Evolutionary conservation across 2,329 filamentous ascomycete species (phyloP), one percentile per base, ranked within the genome.

Genomic region (Pezicula rhizophila): DNA sequence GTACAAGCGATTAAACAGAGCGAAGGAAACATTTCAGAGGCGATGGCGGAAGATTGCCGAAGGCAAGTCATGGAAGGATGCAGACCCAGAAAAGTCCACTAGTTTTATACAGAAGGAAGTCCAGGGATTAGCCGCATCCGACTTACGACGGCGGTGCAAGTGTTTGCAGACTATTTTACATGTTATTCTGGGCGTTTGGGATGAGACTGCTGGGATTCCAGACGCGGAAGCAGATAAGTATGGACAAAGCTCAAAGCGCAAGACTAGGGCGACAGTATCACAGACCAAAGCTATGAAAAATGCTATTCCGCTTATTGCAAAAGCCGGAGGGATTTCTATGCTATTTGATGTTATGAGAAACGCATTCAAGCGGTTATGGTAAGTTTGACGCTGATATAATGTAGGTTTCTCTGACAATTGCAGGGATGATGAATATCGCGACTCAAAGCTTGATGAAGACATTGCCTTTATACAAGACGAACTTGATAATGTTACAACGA

Each of bases 1-100:
- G 64, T 87, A 88, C 70, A 78, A 85, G 42, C 84, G 91, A 60
- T 74, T 96, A 43, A 78, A 87, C 46, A 80, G 84, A 46, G 84
- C 87, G 17, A 87, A 88, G 62, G 76, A 81, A 34, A 82, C 84
- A 2, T 97, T 95, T 62, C 80, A 90, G 55, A 79, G 81, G 64
- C 79, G 84, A 62, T 96, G 88, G 88, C 70, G 77, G 58, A 72
- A 76, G 62, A 65, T 72, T 45, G 64, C 72, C 28, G 28, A 31
- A 14, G 67, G 71, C 39, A 64, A 70, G 38, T 71, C 80, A 33
- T 96, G 90, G 89, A 74, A 82, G 46, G 78, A 83, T 37, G 80
- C 79, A 4, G 75, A 78, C 18, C 68, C 78, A 23, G 76, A 80
- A 51, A 71, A 73, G 45, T 74, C 77, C 51, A 66, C 70, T 49